phyloP scores from a whole-genome alignment of 495 filamentous ascomycete species.

The Hypoxylon intermedium region DNA sequence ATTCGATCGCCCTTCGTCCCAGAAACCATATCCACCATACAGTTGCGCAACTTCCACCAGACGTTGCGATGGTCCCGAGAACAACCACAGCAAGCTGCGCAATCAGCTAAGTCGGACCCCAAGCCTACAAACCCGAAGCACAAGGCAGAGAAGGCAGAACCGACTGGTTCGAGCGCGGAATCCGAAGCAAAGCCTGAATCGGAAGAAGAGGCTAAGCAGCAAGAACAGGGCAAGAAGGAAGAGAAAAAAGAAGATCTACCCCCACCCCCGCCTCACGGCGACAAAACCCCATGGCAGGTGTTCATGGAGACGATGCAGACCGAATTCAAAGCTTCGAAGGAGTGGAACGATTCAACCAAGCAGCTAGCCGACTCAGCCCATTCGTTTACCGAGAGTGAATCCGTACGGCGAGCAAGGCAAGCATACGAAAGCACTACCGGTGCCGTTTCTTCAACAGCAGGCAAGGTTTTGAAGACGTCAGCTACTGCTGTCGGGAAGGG shows the following conservation, averaged over 20 bases:
- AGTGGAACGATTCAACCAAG: constrained; percentile 99
- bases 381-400: constrained; percentile 92
- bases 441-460: constrained; percentile 73
- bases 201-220: constrained; percentile 56
- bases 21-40: constrained; percentile 43
- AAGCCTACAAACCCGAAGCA: constrained; percentile 45
- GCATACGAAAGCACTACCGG: constrained; percentile 85
- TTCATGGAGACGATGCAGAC: constrained; percentile 92
- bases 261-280: constrained; percentile 91
- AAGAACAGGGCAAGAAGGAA: constrained; percentile 57
- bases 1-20: constrained; percentile 58
- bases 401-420: constrained; percentile 81
- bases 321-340: constrained; percentile 96
- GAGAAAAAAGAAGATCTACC: constrained; percentile 78
- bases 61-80: constrained; percentile 46
- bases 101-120: constrained; percentile 47
- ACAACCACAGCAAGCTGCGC: constrained; percentile 30
- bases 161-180: constrained; percentile 32
- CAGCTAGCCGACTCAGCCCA: constrained; percentile 86
- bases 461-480: constrained; percentile 81
- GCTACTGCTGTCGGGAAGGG: constrained; percentile 85
- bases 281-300: constrained; percentile 97
- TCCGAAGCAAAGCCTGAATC: constrained; percentile 55
- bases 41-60: constrained; percentile 52
- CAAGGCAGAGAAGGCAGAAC: constrained; percentile 24